Percentiles rank a stretch among this genome's conserved stretches.
Conservation (phyloP, 2,329 filamentous ascomycete species). For the Xylaria sp. region DNA sequence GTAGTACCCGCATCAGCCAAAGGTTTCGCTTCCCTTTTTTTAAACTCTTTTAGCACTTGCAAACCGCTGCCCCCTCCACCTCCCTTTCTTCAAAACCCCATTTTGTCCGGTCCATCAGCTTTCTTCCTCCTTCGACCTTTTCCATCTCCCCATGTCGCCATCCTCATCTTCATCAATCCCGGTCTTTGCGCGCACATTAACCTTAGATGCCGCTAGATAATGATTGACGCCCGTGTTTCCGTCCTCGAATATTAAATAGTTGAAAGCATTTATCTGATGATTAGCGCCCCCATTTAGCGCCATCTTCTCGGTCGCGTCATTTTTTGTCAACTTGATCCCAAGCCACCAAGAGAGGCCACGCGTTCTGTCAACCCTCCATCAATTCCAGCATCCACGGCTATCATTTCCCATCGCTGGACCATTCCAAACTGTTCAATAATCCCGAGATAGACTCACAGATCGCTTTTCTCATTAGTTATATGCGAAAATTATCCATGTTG, state of each 20-base stretch:
- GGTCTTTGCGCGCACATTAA: neutral
- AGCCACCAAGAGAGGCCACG: conserved; percentile 21
- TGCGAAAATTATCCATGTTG: conserved; percentile 41
- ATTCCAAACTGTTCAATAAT: conserved; percentile 35
- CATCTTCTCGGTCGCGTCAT: conserved; percentile 29
- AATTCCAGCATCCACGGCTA: conserved; percentile 12
- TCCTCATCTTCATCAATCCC: conserved; percentile 6
- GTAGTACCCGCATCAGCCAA: neutral
- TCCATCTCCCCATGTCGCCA: conserved; percentile 17
- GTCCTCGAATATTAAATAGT: conserved; percentile 22
- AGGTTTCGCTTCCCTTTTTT: conserved; percentile 2
- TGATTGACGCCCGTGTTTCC: conserved; percentile 13
- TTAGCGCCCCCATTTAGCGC: conserved; percentile 29
- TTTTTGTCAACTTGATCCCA: conserved; percentile 14
- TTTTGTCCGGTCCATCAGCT: neutral
- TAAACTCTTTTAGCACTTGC: neutral
- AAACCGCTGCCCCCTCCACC: conserved; percentile 22
- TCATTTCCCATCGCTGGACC: conserved; percentile 21
- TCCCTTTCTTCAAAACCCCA: conserved; percentile 33
- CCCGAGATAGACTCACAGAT: conserved; percentile 37
- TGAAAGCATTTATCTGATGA: conserved; percentile 16
- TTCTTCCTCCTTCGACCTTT: conserved; percentile 27
- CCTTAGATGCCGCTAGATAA: conserved; percentile 16
- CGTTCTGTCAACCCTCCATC: conserved; percentile 25
- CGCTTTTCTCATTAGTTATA: conserved; percentile 35